Percentiles rank a stretch among this genome's conserved stretches.
Conservation (phyloP, 2,329 filamentous ascomycete genomes). For the Cytospora schulzeri region DNA sequence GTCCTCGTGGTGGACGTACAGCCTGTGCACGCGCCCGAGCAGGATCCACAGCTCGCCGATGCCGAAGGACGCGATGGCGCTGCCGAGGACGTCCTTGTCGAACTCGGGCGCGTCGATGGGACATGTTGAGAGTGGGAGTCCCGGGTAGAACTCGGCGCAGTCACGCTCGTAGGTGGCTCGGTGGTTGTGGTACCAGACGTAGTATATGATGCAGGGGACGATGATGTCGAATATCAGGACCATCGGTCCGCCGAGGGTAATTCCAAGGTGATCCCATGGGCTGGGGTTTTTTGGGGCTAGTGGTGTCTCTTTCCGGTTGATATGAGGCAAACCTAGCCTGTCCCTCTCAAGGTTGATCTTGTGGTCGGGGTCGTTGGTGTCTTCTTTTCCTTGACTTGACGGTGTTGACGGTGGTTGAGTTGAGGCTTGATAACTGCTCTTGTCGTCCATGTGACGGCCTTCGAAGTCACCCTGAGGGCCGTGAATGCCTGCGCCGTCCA, state of each 20-base stretch:
- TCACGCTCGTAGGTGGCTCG: not conserved
- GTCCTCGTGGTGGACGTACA: conserved; percentile 19
- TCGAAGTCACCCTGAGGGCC: not conserved
- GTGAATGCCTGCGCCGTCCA: not conserved
- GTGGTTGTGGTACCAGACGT: conserved; percentile 19
- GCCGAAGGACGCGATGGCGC: conserved; percentile 57
- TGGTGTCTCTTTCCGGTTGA: not conserved
- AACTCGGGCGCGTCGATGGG: conserved; percentile 15
- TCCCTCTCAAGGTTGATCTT: not conserved
- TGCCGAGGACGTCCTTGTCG: conserved; percentile 59
- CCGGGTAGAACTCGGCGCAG: not conserved
- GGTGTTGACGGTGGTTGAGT: not conserved
- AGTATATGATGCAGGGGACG: conserved; percentile 28
- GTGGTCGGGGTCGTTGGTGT: not conserved
- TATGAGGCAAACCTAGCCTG: not conserved
- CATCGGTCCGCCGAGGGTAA: conserved; percentile 26
- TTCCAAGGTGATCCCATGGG: conserved; percentile 24
- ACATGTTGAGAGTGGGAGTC: conserved; percentile 5
- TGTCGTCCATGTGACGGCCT: not conserved
- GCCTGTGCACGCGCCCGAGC: conserved; percentile 19
- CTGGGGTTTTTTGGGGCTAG: not conserved
- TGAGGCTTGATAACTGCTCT: not conserved
- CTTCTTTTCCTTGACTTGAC: not conserved
- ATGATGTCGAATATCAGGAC: conserved; percentile 27
- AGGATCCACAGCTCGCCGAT: conserved; percentile 36